Evolutionary conservation across 352 stramenopile species (phyloP), one percentile per base, ranked within the genome.

Genomic region (Blastocystis sp.): DNA sequence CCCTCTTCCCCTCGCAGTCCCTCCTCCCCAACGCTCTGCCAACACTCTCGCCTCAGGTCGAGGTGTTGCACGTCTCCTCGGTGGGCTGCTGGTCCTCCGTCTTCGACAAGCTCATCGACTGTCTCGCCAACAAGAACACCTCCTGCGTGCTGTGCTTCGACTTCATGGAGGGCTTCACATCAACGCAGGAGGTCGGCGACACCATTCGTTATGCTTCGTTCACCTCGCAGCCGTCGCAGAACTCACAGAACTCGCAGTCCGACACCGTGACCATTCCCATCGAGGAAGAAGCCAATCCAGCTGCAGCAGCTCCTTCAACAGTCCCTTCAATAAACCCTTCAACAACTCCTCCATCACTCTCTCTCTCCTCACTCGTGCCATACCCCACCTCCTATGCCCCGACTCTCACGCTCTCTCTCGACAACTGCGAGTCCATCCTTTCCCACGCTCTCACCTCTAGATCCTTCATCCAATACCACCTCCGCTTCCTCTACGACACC

Each of bases 41-140:
- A 6, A 16, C 45, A 6, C 6, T 41, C 26, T 33, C 59, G 16
- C 16, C n/a, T 65, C 55, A 31, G 12, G 50, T 65, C 24, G 50
- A 81, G 29, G 41, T 66, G 3, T 10, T 81, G n/a, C 71, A 63
- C 35, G 50, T 81, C 13, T 63, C 35, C 29, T 13, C 24, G 12
- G 4, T 35, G 50, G 29, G 39, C 45, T 81, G 71, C 59, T 81
- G 71, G 71, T 26, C 26, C 10, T 61, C 50, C 21, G 71, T 81
- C 10, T 26, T 81, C n/a, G 71, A 81, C 24, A 65, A 63, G 16
- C 39, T 81, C 13, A 50, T 67, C 29, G 71, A 81, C 13, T 62
- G 37, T 33, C 37, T 81, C 24, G n/a, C n/a, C 9, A 21, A n/a
- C 45, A 35, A 59, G 6, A 29, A n/a, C 71, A 63, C 50, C 33